Evolutionary conservation across 2,329 filamentous ascomycete genomes (phyloP), one percentile per base, ranked within the genome.

Genomic region (Trichoderma sp.): DNA sequence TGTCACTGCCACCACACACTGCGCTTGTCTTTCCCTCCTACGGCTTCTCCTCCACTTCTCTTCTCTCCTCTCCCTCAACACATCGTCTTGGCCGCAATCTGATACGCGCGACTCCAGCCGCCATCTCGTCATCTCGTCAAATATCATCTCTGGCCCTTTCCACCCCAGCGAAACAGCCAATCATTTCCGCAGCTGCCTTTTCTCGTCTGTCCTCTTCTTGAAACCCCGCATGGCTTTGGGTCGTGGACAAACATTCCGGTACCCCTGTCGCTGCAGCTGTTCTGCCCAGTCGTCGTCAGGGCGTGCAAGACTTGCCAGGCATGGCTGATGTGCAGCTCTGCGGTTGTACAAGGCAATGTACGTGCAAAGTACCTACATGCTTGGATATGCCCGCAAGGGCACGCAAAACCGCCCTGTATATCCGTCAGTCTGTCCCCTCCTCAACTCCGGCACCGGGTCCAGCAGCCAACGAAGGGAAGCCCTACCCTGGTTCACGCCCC

Each of bases 201-300:
- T 34, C 7, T 24, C 30, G 21, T 59, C 15, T 19, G 9, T 10
- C 59, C 50, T 51, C 50, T 44, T 17, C 12, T 45, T 34, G 24
- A 55, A 39, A 52, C 59, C 59, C 41, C 59, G 59, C 58, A 61
- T 47, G 15, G 43, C 56, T 34, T 34, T 51, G 21, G 19, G 7
- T 26, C 19, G 50, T 47, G 17, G 41, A 19, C 50, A 63, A 63
- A 55, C 41, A 26, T 26, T 63, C 50, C 50, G 60, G 48, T 7
- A 45, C 50, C 59, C 59, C 50, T 63, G 59, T 44, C 26, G 7
- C 14, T 39, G 34, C 34, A 45, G 59, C 26, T n/a, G 50, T 7
- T 39, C 28, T 47, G 14, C 58, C 56, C 57, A 60, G 34, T 43
- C 34, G 14, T 14, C 28, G 57, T 41, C 57, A 15, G 17, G 43